Percentiles rank a stretch among this genome's conserved stretches.
Conservation (phyloP, 1,284 basidiomycete species). For the Thecaphora frezii region DNA sequence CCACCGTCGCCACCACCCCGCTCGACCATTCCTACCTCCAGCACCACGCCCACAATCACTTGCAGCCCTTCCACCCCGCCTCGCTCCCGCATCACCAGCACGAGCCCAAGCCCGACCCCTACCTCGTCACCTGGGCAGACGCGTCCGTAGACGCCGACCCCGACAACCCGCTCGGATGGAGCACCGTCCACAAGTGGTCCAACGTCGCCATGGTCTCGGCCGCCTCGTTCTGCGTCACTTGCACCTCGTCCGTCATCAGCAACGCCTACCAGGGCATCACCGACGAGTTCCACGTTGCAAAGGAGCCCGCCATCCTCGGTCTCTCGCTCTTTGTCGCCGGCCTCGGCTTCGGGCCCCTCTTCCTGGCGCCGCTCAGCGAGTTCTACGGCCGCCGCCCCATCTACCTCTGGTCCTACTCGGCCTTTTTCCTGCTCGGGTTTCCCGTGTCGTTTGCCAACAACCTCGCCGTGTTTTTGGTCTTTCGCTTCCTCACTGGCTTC, state of each 20-base stretch:
- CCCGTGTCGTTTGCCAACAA: constrained; percentile 52
- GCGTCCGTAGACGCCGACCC: constrained; percentile 16
- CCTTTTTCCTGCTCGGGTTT: constrained; percentile 36
- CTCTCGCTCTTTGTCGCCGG: constrained; percentile 71
- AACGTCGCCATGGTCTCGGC: constrained; percentile 24
- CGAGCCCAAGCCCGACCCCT: constrained; percentile 9
- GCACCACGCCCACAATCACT: too few species aligned
- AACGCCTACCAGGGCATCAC: constrained; percentile 59
- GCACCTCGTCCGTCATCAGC: constrained; percentile 38
- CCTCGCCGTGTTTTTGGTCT: constrained; percentile 51
- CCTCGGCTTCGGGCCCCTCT: constrained; percentile 43
- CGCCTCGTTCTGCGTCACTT: constrained; percentile 40
- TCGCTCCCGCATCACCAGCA: neutral
- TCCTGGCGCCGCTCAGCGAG: constrained; percentile 66
- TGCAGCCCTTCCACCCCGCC: too few species aligned
- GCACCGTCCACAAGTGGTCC: constrained; percentile 17
- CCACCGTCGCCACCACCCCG: too few species aligned
- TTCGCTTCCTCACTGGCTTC: constrained; percentile 52
- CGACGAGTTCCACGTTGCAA: constrained; percentile 67
- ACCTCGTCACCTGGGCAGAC: constrained; percentile 23
- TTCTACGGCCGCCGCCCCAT: constrained; percentile 63
- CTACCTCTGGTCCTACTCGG: constrained; percentile 40
- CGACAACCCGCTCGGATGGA: constrained; percentile 37
- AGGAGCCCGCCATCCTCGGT: constrained; percentile 72
- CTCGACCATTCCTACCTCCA: too few species aligned